Percentiles rank a stretch among this genome's conserved stretches.
Evolutionary conservation across 768 basidiomycete genomes (phyloP).

Genomic region (Xanthoconium stramineum): DNA sequence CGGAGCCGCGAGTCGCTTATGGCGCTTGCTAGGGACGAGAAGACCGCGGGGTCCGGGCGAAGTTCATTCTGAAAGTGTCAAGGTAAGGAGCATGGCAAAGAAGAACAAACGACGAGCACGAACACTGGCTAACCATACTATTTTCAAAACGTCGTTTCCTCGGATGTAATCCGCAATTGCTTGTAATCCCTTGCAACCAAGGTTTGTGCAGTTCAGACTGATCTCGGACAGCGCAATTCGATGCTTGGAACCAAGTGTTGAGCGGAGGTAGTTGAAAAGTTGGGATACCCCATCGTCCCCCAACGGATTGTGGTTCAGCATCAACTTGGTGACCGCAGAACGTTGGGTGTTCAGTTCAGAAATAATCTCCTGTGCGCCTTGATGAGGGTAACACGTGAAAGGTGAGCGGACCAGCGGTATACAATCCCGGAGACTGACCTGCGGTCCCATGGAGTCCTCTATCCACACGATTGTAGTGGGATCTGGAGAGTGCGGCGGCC

Average conservation of each 20-base stretch:
- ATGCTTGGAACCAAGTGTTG: slow-evolving; percentile 45
- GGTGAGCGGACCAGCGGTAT: not conserved
- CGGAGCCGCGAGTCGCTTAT: slow-evolving; percentile 53
- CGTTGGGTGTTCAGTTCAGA: slow-evolving; percentile 42
- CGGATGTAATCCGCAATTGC: slow-evolving; percentile 51
- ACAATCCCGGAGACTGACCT: slow-evolving; percentile 12
- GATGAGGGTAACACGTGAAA: not conserved
- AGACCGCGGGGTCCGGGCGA: slow-evolving; percentile 33
- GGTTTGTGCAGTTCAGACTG: slow-evolving; percentile 49
- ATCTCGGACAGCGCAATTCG: slow-evolving; percentile 45
- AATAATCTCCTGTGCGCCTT: slow-evolving; percentile 56
- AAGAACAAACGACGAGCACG: slow-evolving; percentile 19
- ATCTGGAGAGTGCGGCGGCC: slow-evolving; percentile 8
- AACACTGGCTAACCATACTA: slow-evolving; percentile 55
- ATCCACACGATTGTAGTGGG: slow-evolving; percentile 16
- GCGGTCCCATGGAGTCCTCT: slow-evolving; percentile 22
- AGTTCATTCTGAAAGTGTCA: slow-evolving; percentile 39
- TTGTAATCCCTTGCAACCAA: slow-evolving; percentile 52
- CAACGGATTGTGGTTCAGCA: slow-evolving; percentile 54
- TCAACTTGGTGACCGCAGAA: slow-evolving; percentile 44
- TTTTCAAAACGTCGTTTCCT: slow-evolving; percentile 42
- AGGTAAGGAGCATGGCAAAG: not conserved
- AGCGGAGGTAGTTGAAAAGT: slow-evolving; percentile 54
- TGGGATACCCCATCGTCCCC: slow-evolving; percentile 53
- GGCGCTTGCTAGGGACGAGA: slow-evolving; percentile 42